Conservation (phyloP, 1,284 basidiomycete species). For the Peniophora sp. region DNA sequence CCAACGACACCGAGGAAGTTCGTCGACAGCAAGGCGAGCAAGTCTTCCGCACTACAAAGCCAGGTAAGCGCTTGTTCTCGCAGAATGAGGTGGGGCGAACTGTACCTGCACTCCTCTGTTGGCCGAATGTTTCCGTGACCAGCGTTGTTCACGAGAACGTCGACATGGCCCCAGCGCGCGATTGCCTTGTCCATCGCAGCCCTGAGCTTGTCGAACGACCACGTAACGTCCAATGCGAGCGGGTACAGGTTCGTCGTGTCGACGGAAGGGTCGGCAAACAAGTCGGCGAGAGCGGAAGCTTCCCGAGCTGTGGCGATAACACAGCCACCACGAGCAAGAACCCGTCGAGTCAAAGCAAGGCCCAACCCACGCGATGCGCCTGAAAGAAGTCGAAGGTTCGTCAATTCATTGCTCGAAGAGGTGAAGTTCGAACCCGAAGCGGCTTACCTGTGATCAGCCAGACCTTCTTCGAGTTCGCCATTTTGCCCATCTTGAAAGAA, state of each 20-base stretch:
- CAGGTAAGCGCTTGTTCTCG: neutral
- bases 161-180: conserved; percentile 22
- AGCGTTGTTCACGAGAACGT: conserved; percentile 30
- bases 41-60: conserved; percentile 9
- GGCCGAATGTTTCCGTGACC: conserved; percentile 18
- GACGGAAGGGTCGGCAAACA: conserved; percentile 10
- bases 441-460: neutral
- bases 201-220: conserved; percentile 15
- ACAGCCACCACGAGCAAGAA: neutral
- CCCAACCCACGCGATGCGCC: neutral
- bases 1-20: conserved; percentile 24
- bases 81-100: neutral
- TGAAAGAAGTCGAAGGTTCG: neutral
- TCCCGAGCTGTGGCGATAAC: neutral
- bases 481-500: too few relatives aligned
- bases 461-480: neutral
- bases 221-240: conserved; percentile 23
- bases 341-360: neutral
- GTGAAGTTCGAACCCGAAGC: neutral
- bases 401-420: neutral
- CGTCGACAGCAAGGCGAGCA: conserved; percentile 19
- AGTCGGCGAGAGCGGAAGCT: neutral
- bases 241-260: conserved; percentile 14
- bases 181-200: conserved; percentile 17
- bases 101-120: conserved; percentile 26